Evolutionary conservation across 495 filamentous ascomycete genomes (phyloP).

Genomic region (Pyrenula aspistea): DNA sequence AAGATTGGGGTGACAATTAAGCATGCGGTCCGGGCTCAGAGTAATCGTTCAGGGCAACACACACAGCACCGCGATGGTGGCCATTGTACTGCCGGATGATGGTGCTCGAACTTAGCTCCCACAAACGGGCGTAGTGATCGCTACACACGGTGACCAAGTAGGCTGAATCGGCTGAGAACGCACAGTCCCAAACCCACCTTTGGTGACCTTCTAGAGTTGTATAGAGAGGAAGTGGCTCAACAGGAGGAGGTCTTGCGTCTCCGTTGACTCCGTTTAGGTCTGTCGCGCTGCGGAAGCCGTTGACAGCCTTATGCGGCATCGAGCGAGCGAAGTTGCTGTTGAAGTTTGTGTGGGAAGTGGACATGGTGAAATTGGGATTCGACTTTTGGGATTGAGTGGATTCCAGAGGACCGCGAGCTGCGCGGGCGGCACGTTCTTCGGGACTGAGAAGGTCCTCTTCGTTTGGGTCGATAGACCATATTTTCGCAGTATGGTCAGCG

Average conservation of each 20-base stretch:
- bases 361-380: slow-evolving; percentile 8
- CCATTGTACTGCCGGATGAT: slow-evolving; percentile 98
- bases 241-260: slow-evolving; percentile 28
- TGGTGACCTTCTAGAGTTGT: slow-evolving; percentile 89
- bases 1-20: too few species aligned
- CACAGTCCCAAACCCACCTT: slow-evolving; percentile 99
- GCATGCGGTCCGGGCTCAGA: slow-evolving; percentile 43
- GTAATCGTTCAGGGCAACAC: slow-evolving; percentile 95
- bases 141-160: slow-evolving; percentile 97
- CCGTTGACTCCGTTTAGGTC: slow-evolving; percentile 28
- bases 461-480: slow-evolving; percentile 71
- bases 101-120: slow-evolving; percentile 74
- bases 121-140: slow-evolving; percentile 93
- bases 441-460: slow-evolving; percentile 35
- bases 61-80: slow-evolving; percentile 89
- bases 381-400: slow-evolving; percentile 14
- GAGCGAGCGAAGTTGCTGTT: slow-evolving; percentile 7
- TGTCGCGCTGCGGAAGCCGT: slow-evolving; percentile 13
- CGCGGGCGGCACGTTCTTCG: slow-evolving; percentile 26
- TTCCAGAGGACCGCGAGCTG: slow-evolving; percentile 3
- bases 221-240: slow-evolving; percentile 58
- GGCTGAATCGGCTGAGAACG: slow-evolving; percentile 90
- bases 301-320: background rate
- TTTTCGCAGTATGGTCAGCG: slow-evolving; percentile 94
- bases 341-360: slow-evolving; percentile 16